phyloP scores from a whole-genome alignment of 805 yeast species.

The Kazachstania psychrophila region DNA sequence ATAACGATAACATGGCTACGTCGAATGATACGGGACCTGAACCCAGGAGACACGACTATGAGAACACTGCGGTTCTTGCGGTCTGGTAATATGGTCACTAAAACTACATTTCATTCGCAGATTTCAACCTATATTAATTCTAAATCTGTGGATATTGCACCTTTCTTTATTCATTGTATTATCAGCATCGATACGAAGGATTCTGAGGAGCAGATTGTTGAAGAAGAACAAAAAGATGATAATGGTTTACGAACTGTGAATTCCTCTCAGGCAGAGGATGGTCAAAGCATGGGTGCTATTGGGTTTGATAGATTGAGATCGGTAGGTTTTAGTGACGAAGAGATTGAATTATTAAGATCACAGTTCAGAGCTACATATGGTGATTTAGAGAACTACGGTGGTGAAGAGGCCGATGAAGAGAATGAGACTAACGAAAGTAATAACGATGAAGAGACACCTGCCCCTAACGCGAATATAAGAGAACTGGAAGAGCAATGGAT shows the following conservation, averaged over 20 bases:
- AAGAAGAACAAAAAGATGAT: conserved; percentile 51
- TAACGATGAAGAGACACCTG: conserved; percentile 9
- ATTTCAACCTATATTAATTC: not conserved
- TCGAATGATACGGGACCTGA: conserved; percentile 20
- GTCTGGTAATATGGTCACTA: conserved; percentile 20
- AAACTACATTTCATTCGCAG: not conserved
- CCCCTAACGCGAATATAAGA: conserved; percentile 37
- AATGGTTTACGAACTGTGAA: conserved; percentile 2
- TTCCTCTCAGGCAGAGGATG: conserved; percentile 11
- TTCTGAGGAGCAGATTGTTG: conserved; percentile 40
- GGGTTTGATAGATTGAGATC: conserved; percentile 80
- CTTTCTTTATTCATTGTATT: conserved; percentile 68
- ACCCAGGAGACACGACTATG: conserved; percentile 11
- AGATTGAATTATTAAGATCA: conserved; percentile 57
- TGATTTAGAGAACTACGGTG: conserved; percentile 15
- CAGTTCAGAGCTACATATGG: conserved; percentile 72
- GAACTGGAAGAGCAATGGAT: conserved; percentile 84
- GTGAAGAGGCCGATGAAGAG: conserved; percentile 9
- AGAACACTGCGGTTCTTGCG: conserved; percentile 24
- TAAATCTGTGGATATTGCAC: conserved; percentile 13
- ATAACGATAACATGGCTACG: conserved; percentile 25
- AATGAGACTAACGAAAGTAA: conserved; percentile 11
- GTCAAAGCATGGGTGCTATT: conserved; percentile 44
- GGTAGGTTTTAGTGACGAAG: conserved; percentile 77
- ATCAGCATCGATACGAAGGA: conserved; percentile 43